Evolutionary conservation across 2,329 filamentous ascomycete genomes (phyloP).

Genomic region (Rhynchosporium graminicola): DNA sequence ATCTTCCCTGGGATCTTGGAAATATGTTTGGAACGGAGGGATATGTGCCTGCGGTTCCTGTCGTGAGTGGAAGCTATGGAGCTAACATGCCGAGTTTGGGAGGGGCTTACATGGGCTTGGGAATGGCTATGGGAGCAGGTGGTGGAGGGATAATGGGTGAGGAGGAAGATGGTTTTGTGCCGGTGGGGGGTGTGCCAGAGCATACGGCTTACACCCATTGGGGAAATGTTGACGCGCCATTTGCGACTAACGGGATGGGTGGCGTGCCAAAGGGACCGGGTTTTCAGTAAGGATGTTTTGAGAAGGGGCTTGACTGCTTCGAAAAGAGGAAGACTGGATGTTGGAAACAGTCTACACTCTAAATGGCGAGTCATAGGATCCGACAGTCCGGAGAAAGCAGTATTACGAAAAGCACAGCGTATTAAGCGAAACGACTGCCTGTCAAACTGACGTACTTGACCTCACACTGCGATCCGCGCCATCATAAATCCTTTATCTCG

Average conservation of each 20-base stretch:
- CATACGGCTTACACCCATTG: constrained; percentile 33
- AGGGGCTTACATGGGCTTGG: constrained; percentile 19
- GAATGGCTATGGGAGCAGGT: background rate
- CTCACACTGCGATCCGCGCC: no score
- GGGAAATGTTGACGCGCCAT: constrained; percentile 31
- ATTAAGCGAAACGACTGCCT: no score
- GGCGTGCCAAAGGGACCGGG: constrained; percentile 15
- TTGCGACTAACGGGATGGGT: constrained; percentile 18
- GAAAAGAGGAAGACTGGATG: background rate
- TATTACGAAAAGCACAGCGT: no score
- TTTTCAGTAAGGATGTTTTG: background rate
- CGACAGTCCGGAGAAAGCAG: no score
- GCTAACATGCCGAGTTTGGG: constrained; percentile 21
- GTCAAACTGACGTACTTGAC: no score
- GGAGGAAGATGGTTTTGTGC: constrained; percentile 17
- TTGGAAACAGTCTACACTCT: background rate
- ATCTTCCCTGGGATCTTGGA: constrained; percentile 34
- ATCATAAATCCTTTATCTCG: no score
- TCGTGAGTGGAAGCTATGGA: constrained; percentile 5
- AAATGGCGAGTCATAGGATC: no score
- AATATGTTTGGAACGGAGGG: constrained; percentile 35
- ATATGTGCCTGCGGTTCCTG: constrained; percentile 21
- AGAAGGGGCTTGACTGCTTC: background rate
- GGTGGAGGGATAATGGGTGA: constrained; percentile 2
- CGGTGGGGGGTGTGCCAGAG: constrained; percentile 26